Percentiles rank a stretch among this genome's conserved stretches.
phyloP scores from a whole-genome alignment of 805 yeast species.

The Kodamaea hsintzibuensis region DNA sequence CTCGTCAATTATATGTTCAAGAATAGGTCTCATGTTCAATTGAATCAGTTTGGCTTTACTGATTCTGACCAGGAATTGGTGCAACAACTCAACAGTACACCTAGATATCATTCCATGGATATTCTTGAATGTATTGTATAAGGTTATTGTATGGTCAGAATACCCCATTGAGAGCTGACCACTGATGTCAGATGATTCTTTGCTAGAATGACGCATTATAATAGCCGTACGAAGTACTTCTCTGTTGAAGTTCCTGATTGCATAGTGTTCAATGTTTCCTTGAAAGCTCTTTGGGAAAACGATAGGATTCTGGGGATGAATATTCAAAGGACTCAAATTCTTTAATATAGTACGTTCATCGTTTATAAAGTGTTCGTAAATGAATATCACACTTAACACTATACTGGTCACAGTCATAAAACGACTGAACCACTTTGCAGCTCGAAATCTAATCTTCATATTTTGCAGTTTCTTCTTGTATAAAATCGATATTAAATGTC shows the following conservation, averaged over 20 bases:
- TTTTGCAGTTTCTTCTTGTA: neutral
- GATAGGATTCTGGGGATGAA: neutral
- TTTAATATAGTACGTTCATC: neutral
- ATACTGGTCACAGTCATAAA: neutral
- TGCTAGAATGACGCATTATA: neutral
- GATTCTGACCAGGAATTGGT: conserved; percentile 4
- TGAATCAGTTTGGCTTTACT: conserved; percentile 1
- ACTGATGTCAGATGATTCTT: neutral
- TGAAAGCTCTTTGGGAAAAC: conserved; percentile 5
- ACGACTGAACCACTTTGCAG: neutral
- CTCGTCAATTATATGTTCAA: neutral
- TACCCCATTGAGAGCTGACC: neutral
- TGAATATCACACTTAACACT: neutral
- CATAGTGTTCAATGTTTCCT: neutral
- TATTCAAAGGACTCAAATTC: neutral
- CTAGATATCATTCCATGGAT: neutral
- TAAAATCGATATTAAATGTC: too few relatives aligned
- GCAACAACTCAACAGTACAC: neutral
- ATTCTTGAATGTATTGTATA: conserved; percentile 5
- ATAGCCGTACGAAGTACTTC: neutral
- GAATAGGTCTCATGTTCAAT: conserved; percentile 5
- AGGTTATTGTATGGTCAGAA: neutral
- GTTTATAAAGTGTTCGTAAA: neutral
- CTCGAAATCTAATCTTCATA: neutral
- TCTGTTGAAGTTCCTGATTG: neutral